These are phyloP conservation scores for Heteromeles arbutifolia DNA, from an alignment of 306 rosid species.

Conservation along the genomic window DNA sequence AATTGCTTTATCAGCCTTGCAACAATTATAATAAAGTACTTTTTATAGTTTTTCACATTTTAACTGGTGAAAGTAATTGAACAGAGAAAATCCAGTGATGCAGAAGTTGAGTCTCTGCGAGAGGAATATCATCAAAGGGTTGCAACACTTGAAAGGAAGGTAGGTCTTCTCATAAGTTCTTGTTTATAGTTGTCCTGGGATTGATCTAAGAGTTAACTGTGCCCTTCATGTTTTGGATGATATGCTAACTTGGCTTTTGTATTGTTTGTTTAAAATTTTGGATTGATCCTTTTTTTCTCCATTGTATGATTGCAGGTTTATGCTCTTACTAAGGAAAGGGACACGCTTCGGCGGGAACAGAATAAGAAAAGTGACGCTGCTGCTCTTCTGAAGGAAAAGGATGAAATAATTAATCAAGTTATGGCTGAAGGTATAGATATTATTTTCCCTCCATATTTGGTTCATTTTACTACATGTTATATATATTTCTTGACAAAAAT, in stretches of 20 bases:
- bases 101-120: conserved; percentile 87
- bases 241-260: not conserved
- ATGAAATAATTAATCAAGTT: conserved; percentile 96
- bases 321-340: conserved; percentile 97
- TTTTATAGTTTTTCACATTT: not conserved
- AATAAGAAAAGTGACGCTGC: conserved; percentile 96
- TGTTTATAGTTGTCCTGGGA: conserved; percentile 7
- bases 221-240: not conserved
- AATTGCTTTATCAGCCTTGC: not conserved
- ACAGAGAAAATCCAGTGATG: conserved; percentile 94
- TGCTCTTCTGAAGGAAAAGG: conserved; percentile 96
- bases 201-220: not conserved
- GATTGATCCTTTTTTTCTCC: conserved; percentile 1
- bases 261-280: not conserved
- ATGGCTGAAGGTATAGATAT: conserved; percentile 86
- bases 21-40: not conserved
- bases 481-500: not conserved
- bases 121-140: conserved; percentile 99
- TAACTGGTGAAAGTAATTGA: conserved; percentile 35
- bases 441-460: not conserved
- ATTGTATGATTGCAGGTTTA: conserved; percentile 56
- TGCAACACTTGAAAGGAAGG: conserved; percentile 89
- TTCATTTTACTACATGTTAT: not conserved
- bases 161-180: conserved; percentile 16
- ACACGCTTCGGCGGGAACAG: conserved; percentile 91